Evolutionary conservation across 1,284 basidiomycete genomes (phyloP), one percentile per base, ranked within the genome.

Genomic region (Mycosarcoma maydis): DNA sequence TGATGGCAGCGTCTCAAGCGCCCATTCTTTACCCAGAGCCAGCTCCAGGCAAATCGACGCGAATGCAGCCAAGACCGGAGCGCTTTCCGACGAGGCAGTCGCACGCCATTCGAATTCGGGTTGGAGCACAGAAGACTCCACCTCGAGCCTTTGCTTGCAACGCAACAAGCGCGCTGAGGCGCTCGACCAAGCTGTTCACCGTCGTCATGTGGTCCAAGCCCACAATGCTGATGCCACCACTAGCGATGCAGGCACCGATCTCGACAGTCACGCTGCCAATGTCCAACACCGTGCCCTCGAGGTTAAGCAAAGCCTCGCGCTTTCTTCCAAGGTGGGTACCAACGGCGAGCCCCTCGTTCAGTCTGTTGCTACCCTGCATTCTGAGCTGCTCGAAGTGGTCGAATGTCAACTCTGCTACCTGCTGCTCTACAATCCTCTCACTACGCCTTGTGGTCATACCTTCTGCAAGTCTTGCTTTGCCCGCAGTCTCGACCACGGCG

Each of bases 391-490:
- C 24, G 80, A 86, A 10, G 90, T 93, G 73, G 85, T 95, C 47
- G 90, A 89, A 26, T 97, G 94, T 82, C 91, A 94, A 82, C 92
- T 97, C 29, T 97, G 94, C 83, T 90, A 92, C 76, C 86, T 87
- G 80, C 83, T 95, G 33, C 85, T 94, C 57, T 89, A 89, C 83
- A 87, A 92, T 65, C 94, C 94, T 2, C 85, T 94, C 54, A 97
- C 94, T 8, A 92, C 93, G 2, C 91, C 91, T 4, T 97, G 94
- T 81, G 93, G 95, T 80, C 94, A 97, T 83, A 94, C 94, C 0
- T 97, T 94, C 83, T 97, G 95, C 82, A 86, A 87, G 11, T 88
- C 87, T 73, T 98, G 94, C 83, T 87, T 98, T 23, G 89, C 92
- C 54, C 89, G 94, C 42, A 90, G 92, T 8, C 86, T 95, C 60